These are phyloP conservation scores for Chalciporus sp. DNA, from an alignment of 1,284 basidiomycete species.

Conservation along the genomic window DNA sequence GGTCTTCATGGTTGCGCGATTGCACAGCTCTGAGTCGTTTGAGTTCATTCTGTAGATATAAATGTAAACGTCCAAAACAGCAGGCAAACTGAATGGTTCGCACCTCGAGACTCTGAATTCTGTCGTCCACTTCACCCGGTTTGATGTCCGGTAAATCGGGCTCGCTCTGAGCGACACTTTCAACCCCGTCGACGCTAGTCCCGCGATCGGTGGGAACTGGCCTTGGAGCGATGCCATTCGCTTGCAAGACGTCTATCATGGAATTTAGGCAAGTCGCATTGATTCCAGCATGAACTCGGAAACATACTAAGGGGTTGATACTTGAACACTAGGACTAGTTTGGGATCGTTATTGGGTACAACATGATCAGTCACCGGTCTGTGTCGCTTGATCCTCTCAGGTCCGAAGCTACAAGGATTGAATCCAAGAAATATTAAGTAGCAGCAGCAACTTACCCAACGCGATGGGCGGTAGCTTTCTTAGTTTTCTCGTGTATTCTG, in stretches of 20 bases:
- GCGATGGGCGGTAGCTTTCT: slow-evolving; percentile 19
- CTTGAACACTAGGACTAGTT: slow-evolving; percentile 20
- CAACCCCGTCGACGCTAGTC: not conserved
- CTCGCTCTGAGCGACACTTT: not conserved
- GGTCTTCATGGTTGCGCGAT: not conserved
- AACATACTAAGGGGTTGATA: slow-evolving; percentile 16
- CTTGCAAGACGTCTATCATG: slow-evolving; percentile 21
- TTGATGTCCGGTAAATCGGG: slow-evolving; percentile 9
- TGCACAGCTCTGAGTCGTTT: slow-evolving; percentile 12
- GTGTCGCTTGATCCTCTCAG: not conserved
- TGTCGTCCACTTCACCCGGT: not conserved
- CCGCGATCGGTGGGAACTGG: not conserved
- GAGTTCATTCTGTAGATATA: slow-evolving; percentile 11
- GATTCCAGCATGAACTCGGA: not conserved
- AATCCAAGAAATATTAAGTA: not conserved
- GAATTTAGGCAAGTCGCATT: not conserved
- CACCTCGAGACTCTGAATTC: slow-evolving; percentile 18
- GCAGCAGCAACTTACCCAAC: slow-evolving; percentile 9
- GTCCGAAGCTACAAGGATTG: slow-evolving; percentile 8
- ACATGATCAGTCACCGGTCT: not conserved
- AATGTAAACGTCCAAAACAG: not conserved
- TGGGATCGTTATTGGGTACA: slow-evolving; percentile 2
- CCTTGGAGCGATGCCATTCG: slow-evolving; percentile 19
- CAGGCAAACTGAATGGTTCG: not conserved
- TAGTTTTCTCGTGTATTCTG: slow-evolving; percentile 11